Evolutionary conservation across 108 stramenopile species (phyloP).

Genomic region (Pseudonitzschia multiseries): DNA sequence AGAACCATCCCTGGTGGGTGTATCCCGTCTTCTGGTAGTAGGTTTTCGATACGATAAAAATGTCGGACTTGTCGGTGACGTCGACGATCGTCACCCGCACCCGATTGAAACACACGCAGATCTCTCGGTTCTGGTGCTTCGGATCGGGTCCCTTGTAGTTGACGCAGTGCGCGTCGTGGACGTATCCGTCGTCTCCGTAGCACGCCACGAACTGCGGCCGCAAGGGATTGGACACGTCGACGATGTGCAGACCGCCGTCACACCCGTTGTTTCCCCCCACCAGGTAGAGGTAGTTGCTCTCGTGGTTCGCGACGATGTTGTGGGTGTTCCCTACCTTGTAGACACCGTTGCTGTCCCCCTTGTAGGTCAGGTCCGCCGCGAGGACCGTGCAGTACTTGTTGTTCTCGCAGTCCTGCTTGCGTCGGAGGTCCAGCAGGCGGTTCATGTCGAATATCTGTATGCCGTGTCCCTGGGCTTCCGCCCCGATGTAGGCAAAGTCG

Average conservation of each 20-base stretch:
- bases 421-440: not conserved
- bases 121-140: conserved; percentile 13
- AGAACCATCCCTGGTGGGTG: conserved; percentile 50
- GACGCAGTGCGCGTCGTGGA: conserved; percentile 41
- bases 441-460: not conserved
- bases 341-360: not conserved
- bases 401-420: not conserved
- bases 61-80: conserved; percentile 19
- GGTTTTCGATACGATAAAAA: not conserved
- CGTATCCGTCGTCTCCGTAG: conserved; percentile 22
- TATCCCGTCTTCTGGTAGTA: conserved; percentile 18
- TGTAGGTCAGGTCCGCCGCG: not conserved
- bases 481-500: conserved; percentile 31
- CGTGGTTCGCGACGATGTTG: conserved; percentile 38
- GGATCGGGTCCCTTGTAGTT: conserved; percentile 39
- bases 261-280: conserved; percentile 22
- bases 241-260: conserved; percentile 27
- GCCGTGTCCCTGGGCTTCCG: conserved; percentile 19
- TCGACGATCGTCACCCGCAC: conserved; percentile 33
- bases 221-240: conserved; percentile 23
- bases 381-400: not conserved
- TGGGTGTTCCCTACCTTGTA: conserved; percentile 25
- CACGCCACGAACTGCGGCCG: conserved; percentile 23
- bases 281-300: conserved; percentile 6
- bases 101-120: conserved; percentile 36